A percentile compares a stretch with the other conserved stretches of the same genome.
These are phyloP conservation scores for Venturia oleaginea DNA, from an alignment of 2,329 filamentous ascomycete genomes.

Conservation along the genomic window DNA sequence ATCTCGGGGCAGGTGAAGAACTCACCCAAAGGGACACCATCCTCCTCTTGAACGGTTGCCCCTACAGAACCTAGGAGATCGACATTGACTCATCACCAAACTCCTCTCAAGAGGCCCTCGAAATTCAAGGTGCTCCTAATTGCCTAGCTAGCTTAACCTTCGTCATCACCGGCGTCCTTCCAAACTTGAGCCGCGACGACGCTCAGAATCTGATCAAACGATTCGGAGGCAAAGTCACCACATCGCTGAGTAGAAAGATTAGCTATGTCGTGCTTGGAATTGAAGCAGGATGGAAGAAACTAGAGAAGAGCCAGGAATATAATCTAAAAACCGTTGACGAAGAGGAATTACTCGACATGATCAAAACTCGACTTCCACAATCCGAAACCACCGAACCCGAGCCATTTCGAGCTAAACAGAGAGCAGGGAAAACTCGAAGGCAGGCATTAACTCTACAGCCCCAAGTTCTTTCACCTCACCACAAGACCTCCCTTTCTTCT, in stretches of 20 bases:
- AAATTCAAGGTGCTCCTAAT: slow-evolving; percentile 60
- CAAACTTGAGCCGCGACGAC: slow-evolving; percentile 73
- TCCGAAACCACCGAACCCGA: background rate
- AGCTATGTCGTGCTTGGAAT: slow-evolving; percentile 84
- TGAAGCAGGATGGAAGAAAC: slow-evolving; percentile 88
- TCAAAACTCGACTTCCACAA: slow-evolving; percentile 29
- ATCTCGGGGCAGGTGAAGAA: too few species aligned
- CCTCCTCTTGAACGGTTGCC: too few species aligned
- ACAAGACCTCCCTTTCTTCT: background rate
- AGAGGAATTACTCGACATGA: slow-evolving; percentile 80
- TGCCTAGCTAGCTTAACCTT: slow-evolving; percentile 85
- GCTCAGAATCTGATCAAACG: slow-evolving; percentile 82
- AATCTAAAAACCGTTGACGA: slow-evolving; percentile 90
- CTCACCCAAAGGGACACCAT: too few species aligned
- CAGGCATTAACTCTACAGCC: background rate
- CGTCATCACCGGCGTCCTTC: slow-evolving; percentile 86
- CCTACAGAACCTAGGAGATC: too few species aligned
- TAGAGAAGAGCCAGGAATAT: slow-evolving; percentile 71
- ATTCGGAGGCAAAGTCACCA: slow-evolving; percentile 86
- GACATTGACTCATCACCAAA: background rate
- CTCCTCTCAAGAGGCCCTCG: background rate
- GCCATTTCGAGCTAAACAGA: background rate
- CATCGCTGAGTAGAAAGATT: slow-evolving; percentile 81
- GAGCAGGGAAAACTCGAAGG: background rate
- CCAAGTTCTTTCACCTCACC: background rate